These are phyloP conservation scores for Oxytropis ochrocephala DNA, from an alignment of 306 rosid genomes.

Conservation along the genomic window DNA sequence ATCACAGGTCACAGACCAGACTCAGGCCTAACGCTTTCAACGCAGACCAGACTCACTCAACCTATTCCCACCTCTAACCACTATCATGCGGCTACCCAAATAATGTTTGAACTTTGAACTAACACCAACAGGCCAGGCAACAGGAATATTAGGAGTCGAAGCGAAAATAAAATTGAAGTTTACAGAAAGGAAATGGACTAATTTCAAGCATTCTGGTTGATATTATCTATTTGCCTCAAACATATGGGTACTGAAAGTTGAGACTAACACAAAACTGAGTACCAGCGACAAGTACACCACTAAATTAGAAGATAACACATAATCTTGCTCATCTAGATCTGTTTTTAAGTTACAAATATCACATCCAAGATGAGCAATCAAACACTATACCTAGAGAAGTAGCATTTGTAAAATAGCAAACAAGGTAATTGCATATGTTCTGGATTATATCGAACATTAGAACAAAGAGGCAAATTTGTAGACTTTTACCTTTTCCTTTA, in stretches of 20 bases:
- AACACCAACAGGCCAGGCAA: too few species aligned
- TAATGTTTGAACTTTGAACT: too few species aligned
- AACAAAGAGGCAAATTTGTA: not conserved
- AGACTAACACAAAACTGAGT: not conserved
- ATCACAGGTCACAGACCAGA: too few species aligned
- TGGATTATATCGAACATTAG: not conserved
- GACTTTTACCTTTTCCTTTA: not conserved
- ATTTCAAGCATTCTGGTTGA: not conserved
- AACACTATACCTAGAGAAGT: not conserved
- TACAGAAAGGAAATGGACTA: not conserved
- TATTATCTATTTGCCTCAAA: not conserved
- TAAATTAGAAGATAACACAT: not conserved
- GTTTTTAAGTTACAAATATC: not conserved
- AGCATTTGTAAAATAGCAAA: not conserved
- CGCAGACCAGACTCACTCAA: too few species aligned
- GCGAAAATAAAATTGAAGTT: not conserved
- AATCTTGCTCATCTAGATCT: not conserved
- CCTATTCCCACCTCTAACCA: too few species aligned
- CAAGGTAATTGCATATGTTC: not conserved
- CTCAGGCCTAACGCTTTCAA: too few species aligned
- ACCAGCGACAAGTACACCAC: not conserved
- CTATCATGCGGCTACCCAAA: too few species aligned
- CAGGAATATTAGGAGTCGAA: too few species aligned
- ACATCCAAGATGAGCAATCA: not conserved
- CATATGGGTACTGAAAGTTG: not conserved